Percentiles rank a stretch among this genome's conserved stretches.
Evolutionary conservation across 2,329 filamentous ascomycete species (phyloP).

Genomic region (Penicillium sp.): DNA sequence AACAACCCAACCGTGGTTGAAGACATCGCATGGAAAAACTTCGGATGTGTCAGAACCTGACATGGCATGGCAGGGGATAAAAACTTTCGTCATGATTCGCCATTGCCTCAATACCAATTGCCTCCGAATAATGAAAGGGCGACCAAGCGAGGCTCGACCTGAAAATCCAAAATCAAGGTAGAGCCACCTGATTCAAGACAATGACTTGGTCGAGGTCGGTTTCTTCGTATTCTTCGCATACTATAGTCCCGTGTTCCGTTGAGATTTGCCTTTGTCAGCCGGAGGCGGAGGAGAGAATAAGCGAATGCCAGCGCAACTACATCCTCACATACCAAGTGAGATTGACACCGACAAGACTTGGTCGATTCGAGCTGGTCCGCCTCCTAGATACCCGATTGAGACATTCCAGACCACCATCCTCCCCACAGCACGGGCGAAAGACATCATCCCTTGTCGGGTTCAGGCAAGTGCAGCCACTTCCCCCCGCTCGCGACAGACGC

Average conservation of each 20-base stretch:
- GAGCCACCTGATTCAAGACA: too few relatives aligned
- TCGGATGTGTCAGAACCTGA: neutral
- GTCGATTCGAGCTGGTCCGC: neutral
- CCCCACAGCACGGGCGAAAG: neutral
- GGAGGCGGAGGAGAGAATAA: too few relatives aligned
- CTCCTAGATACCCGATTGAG: neutral
- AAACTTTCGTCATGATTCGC: neutral
- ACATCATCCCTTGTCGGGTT: slow-evolving; percentile 3
- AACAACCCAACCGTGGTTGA: neutral
- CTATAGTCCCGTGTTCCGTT: neutral
- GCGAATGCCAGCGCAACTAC: neutral
- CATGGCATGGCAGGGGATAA: neutral
- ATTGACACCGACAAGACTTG: neutral
- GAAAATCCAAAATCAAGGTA: neutral
- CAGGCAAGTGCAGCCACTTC: slow-evolving; percentile 3
- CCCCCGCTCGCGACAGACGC: neutral
- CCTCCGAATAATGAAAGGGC: neutral
- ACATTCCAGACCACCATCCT: neutral
- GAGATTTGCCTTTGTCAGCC: neutral
- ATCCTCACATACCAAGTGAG: neutral
- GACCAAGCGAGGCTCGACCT: neutral
- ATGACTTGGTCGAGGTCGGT: neutral
- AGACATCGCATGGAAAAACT: neutral
- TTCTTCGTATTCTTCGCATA: neutral
- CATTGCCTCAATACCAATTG: neutral